Conservation (phyloP, 2,329 filamentous ascomycete genomes). For the Furcasterigmium sp. region DNA sequence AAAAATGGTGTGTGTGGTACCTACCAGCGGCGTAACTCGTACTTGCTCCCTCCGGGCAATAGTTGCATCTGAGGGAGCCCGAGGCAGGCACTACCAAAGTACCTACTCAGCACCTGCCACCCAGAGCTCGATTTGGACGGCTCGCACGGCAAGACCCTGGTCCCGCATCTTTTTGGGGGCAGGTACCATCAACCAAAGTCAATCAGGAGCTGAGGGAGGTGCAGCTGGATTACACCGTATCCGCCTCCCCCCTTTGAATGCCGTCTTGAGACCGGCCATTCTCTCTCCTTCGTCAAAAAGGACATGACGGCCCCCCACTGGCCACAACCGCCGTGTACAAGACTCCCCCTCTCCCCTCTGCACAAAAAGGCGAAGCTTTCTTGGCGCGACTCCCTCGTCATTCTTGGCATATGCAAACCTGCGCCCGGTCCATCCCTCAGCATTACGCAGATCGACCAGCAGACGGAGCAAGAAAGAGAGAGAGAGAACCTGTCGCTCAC, state of each 20-base stretch:
- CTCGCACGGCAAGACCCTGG: not conserved
- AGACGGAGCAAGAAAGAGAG: too few species aligned
- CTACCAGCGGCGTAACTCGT: too few species aligned
- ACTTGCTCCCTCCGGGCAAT: too few species aligned
- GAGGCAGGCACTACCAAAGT: too few species aligned
- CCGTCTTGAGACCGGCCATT: not conserved
- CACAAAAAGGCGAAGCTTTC: conserved; percentile 14
- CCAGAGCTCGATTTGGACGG: not conserved
- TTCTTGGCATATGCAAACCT: conserved; percentile 16
- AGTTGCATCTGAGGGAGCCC: too few species aligned
- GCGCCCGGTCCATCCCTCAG: conserved; percentile 11
- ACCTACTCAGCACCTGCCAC: too few species aligned
- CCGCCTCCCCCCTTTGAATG: not conserved
- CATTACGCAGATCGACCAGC: conserved; percentile 10
- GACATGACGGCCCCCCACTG: not conserved
- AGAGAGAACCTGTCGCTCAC: too few species aligned
- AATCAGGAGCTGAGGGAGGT: too few species aligned
- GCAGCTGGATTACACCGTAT: too few species aligned
- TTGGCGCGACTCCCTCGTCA: conserved; percentile 14
- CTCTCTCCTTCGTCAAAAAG: not conserved
- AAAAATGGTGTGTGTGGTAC: too few species aligned
- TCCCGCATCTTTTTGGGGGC: too few species aligned
- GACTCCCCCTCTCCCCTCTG: conserved; percentile 4
- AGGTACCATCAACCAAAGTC: too few species aligned
- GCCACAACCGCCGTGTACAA: conserved; percentile 4